phyloP scores from a whole-genome alignment of 2,329 filamentous ascomycete genomes.

The Hymenoscyphus occultus region DNA sequence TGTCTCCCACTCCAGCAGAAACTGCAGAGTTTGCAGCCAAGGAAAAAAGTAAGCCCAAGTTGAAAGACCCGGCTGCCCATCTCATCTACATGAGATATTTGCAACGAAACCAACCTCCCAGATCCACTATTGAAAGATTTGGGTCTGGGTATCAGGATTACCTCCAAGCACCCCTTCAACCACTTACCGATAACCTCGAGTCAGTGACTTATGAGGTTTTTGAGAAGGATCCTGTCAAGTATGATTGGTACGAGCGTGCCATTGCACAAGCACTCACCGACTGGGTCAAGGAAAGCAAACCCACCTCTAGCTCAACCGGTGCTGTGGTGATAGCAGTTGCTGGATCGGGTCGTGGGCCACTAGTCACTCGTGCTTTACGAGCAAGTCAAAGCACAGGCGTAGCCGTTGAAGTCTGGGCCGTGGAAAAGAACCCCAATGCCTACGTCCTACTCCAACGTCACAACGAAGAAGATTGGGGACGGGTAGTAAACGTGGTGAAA shows the following conservation, averaged over 20 bases:
- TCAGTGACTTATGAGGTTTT: constrained; percentile 98
- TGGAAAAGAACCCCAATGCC: constrained; percentile 98
- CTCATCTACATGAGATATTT: constrained; percentile 81
- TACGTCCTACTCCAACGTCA: constrained; percentile 89
- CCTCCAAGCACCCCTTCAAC: constrained; percentile 90
- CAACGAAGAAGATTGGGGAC: constrained; percentile 78
- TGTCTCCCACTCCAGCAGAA: constrained; percentile 69
- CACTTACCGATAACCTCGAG: constrained; percentile 92
- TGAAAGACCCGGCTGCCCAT: constrained; percentile 59
- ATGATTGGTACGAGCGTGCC: constrained; percentile 89
- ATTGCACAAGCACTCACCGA: constrained; percentile 77
- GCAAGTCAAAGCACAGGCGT: constrained; percentile 76
- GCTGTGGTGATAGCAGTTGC: constrained; percentile 86
- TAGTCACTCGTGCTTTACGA: constrained; percentile 81
- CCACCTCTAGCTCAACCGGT: constrained; percentile 68
- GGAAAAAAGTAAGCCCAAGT: constrained; percentile 42
- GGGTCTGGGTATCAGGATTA: constrained; percentile 87
- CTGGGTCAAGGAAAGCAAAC: constrained; percentile 69
- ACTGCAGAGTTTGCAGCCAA: constrained; percentile 44
- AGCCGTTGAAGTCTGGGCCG: constrained; percentile 79
- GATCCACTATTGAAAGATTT: constrained; percentile 61
- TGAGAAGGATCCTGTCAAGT: constrained; percentile 97
- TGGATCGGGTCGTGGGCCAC: constrained; percentile 85
- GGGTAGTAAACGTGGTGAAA: constrained; percentile 81
- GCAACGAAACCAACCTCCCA: constrained; percentile 73